phyloP scores from a whole-genome alignment of 139 green algal species.

The Chlorella sp. region DNA sequence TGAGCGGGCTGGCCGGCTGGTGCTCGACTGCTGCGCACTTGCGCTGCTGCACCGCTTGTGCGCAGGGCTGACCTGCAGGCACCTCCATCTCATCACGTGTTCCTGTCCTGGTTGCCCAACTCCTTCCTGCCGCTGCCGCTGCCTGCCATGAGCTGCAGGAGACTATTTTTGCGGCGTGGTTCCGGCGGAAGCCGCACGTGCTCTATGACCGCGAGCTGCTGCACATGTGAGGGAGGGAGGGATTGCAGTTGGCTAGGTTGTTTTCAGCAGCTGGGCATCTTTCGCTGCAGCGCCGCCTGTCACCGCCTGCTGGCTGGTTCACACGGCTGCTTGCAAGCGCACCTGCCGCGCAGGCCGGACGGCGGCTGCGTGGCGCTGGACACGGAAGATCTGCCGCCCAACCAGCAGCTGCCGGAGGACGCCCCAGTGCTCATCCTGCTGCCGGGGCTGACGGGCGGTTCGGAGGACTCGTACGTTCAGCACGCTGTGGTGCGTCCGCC shows the following conservation, averaged over 20 bases:
- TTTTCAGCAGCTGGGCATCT: no score
- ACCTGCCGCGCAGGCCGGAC: conserved; percentile 69
- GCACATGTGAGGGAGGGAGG: conserved; percentile 29
- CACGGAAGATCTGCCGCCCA: conserved; percentile 64
- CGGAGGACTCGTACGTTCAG: conserved; percentile 88
- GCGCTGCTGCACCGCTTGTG: no score
- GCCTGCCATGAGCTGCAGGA: conserved; percentile 50
- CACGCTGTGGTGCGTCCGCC: conserved; percentile 68
- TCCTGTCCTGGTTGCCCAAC: no score
- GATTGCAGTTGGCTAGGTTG: no score
- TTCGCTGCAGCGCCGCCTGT: no score
- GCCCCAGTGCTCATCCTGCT: conserved; percentile 90
- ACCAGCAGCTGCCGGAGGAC: conserved; percentile 23
- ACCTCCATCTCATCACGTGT: no score
- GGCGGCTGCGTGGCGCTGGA: conserved; percentile 91
- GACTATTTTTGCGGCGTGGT: conserved; percentile 90
- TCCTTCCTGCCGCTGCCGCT: not conserved
- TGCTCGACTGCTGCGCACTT: no score
- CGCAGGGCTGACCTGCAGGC: no score
- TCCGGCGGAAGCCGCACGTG: conserved; percentile 65
- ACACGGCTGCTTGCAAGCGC: no score
- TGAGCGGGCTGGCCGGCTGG: no score
- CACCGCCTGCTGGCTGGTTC: no score
- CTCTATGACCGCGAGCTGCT: conserved; percentile 82
- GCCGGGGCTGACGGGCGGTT: conserved; percentile 93